A percentile compares a stretch with the other conserved stretches of the same genome.
Conservation (phyloP, 1,284 basidiomycete genomes). For the Anthracocystis setariae region DNA sequence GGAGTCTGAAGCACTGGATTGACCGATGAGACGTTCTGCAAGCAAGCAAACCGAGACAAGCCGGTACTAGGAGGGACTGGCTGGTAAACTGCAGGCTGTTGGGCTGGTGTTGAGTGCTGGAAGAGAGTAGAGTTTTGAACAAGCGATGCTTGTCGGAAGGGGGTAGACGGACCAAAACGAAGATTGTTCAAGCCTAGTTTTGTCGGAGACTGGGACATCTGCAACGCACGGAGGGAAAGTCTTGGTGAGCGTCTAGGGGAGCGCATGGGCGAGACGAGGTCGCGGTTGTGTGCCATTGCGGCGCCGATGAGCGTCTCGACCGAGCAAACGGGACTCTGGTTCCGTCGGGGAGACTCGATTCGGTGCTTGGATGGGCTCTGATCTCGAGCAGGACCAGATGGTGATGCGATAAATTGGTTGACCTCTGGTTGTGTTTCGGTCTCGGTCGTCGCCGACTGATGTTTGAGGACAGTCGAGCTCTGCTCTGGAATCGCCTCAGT, state of each 20-base stretch:
- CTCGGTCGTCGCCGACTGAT: background rate
- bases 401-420: constrained; percentile 13
- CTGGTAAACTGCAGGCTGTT: constrained; percentile 5
- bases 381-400: constrained; percentile 2
- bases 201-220: constrained; percentile 32
- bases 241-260: constrained; percentile 34
- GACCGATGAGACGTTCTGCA: constrained; percentile 24
- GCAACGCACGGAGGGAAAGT: constrained; percentile 29
- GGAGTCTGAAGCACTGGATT: constrained; percentile 21
- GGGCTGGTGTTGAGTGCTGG: constrained; percentile 23
- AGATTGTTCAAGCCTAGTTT: constrained; percentile 10
- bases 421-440: background rate
- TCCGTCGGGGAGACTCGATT: constrained; percentile 9
- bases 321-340: constrained; percentile 30
- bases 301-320: constrained; percentile 42
- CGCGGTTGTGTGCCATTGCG: constrained; percentile 25
- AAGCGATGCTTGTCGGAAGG: constrained; percentile 11
- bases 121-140: constrained; percentile 6
- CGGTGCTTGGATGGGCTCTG: constrained; percentile 27
- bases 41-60: constrained; percentile 37
- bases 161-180: constrained; percentile 17
- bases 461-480: too few species aligned
- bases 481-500: too few species aligned
- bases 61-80: constrained; percentile 32
- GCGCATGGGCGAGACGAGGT: constrained; percentile 26